Percentiles rank a stretch among this genome's conserved stretches.
Evolutionary conservation across 2,329 filamentous ascomycete species (phyloP).

Genomic region (Aspergillus pseudoviridinutans): DNA sequence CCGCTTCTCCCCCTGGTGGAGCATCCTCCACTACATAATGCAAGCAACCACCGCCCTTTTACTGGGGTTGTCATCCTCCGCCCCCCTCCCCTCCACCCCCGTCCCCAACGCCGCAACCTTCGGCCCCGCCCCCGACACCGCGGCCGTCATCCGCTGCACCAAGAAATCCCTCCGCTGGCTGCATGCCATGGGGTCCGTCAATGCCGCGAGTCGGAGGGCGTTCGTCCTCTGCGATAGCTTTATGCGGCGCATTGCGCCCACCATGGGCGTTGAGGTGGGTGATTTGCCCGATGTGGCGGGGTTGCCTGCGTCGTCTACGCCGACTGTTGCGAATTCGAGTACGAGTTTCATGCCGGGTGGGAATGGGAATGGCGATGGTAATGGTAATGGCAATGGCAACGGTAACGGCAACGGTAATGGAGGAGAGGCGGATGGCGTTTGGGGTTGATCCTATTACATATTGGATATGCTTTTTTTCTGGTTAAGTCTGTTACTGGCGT

Average conservation of each 20-base stretch:
- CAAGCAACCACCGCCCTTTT: conserved; percentile 41
- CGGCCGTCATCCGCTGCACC: conserved; percentile 15
- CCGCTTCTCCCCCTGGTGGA: conserved; percentile 39
- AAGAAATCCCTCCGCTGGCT: conserved; percentile 40
- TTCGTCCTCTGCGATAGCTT: conserved; percentile 33
- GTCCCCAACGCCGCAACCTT: conserved; percentile 8
- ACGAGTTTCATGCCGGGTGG: too few relatives aligned
- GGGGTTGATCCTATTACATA: neutral
- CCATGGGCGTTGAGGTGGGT: conserved; percentile 12
- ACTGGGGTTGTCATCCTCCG: conserved; percentile 30
- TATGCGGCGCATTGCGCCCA: conserved; percentile 26
- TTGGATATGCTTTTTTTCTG: neutral
- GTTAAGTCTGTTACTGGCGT: neutral
- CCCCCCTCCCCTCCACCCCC: too few relatives aligned
- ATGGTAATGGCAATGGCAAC: too few relatives aligned
- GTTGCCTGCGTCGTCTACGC: too few relatives aligned
- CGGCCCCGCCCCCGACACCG: conserved; percentile 12
- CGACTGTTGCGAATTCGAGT: too few relatives aligned
- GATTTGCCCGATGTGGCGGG: too few relatives aligned
- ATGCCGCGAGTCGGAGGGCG: conserved; percentile 30
- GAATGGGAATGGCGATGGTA: too few relatives aligned
- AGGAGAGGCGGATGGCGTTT: neutral
- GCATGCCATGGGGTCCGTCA: conserved; percentile 27
- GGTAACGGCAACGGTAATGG: too few relatives aligned
- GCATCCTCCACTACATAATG: conserved; percentile 41